Conservation (phyloP, 2,329 filamentous ascomycete species). For the Neurospora crassa region DNA sequence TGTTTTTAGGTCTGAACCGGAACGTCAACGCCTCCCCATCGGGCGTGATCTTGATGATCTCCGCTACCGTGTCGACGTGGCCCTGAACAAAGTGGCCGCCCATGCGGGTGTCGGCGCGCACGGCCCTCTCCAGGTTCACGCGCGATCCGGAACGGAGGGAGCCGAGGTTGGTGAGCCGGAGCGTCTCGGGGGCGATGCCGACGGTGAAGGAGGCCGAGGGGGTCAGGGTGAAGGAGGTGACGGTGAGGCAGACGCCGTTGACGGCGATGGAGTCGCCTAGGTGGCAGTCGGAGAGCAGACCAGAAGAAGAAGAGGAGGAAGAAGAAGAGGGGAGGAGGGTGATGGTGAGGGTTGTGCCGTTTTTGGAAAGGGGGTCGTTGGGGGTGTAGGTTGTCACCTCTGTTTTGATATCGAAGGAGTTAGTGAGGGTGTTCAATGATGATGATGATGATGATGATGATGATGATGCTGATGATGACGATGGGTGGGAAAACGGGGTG, state of each 20-base stretch:
- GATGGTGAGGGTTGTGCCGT: slow-evolving; percentile 87
- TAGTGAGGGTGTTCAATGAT: slow-evolving; percentile 14
- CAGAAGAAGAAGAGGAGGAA: slow-evolving; percentile 50
- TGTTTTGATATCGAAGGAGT: slow-evolving; percentile 26
- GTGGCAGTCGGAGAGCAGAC: slow-evolving; percentile 61
- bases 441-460: slow-evolving; percentile 1
- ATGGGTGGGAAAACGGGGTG: not conserved
- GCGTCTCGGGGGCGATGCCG: slow-evolving; percentile 88
- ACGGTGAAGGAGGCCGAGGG: slow-evolving; percentile 61
- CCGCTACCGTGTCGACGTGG: slow-evolving; percentile 85
- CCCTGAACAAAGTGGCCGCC: slow-evolving; percentile 97
- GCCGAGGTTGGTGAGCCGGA: slow-evolving; percentile 92
- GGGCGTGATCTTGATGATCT: slow-evolving; percentile 59
- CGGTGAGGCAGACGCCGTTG: slow-evolving; percentile 92
- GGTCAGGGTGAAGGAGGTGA: slow-evolving; percentile 46
- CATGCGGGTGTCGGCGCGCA: slow-evolving; percentile 87
- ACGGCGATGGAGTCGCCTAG: slow-evolving; percentile 90
- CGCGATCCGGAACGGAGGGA: slow-evolving; percentile 51
- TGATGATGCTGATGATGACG: too few species aligned
- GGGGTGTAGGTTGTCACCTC: slow-evolving; percentile 73
- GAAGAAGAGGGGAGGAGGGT: slow-evolving; percentile 52
- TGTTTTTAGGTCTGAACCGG: slow-evolving; percentile 64
- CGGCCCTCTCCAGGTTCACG: slow-evolving; percentile 91
- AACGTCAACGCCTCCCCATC: slow-evolving; percentile 91
- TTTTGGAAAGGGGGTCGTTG: slow-evolving; percentile 58